A percentile compares a stretch with the other conserved stretches of the same genome.
Conservation (phyloP, 2,329 filamentous ascomycete species). For the Polychaeton citri region DNA sequence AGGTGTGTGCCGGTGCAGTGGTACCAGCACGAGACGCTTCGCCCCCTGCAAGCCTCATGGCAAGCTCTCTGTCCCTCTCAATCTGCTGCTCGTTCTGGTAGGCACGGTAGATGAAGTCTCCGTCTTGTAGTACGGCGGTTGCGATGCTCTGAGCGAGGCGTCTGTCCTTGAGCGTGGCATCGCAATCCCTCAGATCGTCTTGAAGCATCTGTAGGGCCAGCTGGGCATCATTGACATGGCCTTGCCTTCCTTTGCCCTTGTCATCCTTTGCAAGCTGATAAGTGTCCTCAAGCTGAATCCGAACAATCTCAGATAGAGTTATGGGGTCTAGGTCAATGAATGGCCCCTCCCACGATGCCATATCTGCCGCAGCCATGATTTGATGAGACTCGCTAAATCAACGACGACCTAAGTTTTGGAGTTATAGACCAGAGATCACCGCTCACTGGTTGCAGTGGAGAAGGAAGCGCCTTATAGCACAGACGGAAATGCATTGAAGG, state of each 20-base stretch:
- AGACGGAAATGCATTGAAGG: too few species aligned
- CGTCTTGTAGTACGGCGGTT: conserved; percentile 8
- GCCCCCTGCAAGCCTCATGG: conserved; percentile 2
- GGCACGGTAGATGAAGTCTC: conserved; percentile 5
- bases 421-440: too few species aligned
- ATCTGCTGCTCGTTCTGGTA: conserved; percentile 11
- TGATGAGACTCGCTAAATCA: too few species aligned
- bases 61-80: conserved; percentile 10
- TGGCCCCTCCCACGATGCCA: conserved; percentile 2
- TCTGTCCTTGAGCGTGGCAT: conserved; percentile 8
- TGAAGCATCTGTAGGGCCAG: conserved; percentile 12
- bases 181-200: conserved; percentile 10
- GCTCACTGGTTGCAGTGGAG: too few species aligned
- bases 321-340: conserved; percentile 4
- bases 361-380: too few species aligned
- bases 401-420: too few species aligned
- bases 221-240: conserved; percentile 6
- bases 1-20: neutral
- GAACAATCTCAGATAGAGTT: conserved; percentile 3
- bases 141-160: conserved; percentile 12
- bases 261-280: conserved; percentile 1
- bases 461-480: too few species aligned
- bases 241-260: conserved; percentile 12
- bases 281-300: conserved; percentile 7
- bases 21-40: neutral